These are phyloP conservation scores for Afroboletus lepidellus DNA, from an alignment of 1,284 basidiomycete species.

Conservation along the genomic window DNA sequence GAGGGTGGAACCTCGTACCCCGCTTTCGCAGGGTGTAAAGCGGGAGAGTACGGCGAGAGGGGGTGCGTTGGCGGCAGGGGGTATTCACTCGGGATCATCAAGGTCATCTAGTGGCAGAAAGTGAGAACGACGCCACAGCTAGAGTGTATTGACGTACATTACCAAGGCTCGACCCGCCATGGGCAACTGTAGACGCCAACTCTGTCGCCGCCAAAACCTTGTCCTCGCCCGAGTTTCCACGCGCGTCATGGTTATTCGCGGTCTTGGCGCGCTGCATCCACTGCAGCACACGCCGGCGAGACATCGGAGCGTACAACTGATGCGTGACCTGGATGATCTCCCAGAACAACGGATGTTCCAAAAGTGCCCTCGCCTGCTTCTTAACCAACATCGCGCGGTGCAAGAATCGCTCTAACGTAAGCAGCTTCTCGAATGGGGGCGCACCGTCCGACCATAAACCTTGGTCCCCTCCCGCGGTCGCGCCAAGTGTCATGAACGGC, in stretches of 20 bases:
- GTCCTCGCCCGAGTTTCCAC: neutral
- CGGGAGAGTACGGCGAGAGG: slow-evolving; percentile 19
- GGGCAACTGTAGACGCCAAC: neutral
- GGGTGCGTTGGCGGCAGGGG: slow-evolving; percentile 19
- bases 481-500: slow-evolving; percentile 51
- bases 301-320: slow-evolving; percentile 27
- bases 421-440: slow-evolving; percentile 41
- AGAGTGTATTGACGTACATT: neutral
- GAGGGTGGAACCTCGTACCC: slow-evolving; percentile 20
- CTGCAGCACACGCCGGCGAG: slow-evolving; percentile 18
- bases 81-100: slow-evolving; percentile 18
- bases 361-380: slow-evolving; percentile 33
- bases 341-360: slow-evolving; percentile 46
- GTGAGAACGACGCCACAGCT: neutral
- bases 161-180: neutral
- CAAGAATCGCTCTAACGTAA: slow-evolving; percentile 32
- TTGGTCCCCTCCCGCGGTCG: neutral
- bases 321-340: slow-evolving; percentile 39
- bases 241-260: neutral
- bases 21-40: slow-evolving; percentile 17
- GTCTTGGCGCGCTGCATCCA: slow-evolving; percentile 10
- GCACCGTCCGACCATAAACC: slow-evolving; percentile 32
- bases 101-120: neutral
- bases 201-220: neutral
- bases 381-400: slow-evolving; percentile 41